Percentiles rank a stretch among this genome's conserved stretches.
phyloP scores from a whole-genome alignment of 257 asterid genomes.

The Solanum infundibuliforme region DNA sequence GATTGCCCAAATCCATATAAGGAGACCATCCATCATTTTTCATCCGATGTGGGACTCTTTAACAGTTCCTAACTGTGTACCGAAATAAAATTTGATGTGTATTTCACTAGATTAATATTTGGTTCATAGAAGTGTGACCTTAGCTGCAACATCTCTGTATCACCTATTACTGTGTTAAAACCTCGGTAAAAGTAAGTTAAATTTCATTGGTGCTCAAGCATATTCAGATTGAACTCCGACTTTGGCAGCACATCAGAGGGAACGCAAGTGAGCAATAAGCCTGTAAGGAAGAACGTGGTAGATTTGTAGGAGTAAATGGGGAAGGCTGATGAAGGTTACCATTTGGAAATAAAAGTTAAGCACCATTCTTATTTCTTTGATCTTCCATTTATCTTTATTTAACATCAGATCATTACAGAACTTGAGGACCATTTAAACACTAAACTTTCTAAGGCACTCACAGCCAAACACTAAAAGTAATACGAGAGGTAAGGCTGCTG shows the following conservation, averaged over 20 bases:
- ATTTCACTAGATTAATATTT: not conserved
- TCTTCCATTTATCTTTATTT: not conserved
- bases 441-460: not conserved
- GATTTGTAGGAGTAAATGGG: not conserved
- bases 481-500: not conserved
- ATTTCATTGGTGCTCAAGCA: not conserved
- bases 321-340: not conserved
- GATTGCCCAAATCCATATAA: not conserved
- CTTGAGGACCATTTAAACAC: not conserved
- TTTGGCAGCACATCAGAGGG: not conserved
- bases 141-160: not conserved
- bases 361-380: not conserved
- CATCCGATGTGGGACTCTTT: not conserved
- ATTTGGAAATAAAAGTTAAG: not conserved
- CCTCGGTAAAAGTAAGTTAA: not conserved
- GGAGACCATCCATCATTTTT: not conserved
- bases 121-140: not conserved
- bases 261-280: not conserved
- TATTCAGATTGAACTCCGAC: not conserved
- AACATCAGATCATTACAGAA: not conserved
- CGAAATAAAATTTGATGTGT: not conserved
- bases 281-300: not conserved
- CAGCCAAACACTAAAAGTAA: not conserved
- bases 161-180: not conserved
- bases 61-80: not conserved